phyloP scores from a whole-genome alignment of 2,329 filamentous ascomycete species.

The Cordyceps cicadae region DNA sequence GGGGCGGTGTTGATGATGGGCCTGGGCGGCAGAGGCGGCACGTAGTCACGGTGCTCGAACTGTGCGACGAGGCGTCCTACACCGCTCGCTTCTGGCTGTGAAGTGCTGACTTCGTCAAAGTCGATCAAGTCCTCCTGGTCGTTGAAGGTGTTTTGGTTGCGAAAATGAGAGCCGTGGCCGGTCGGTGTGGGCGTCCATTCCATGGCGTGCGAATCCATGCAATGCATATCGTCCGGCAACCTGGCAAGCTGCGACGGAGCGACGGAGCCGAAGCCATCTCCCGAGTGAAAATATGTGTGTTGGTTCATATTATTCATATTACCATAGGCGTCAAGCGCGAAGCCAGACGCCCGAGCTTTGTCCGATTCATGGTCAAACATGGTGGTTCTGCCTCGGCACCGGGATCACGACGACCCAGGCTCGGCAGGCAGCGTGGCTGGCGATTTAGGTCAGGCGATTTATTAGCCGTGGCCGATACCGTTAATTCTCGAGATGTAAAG shows the following conservation, averaged over 20 bases:
- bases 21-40: conserved; percentile 28
- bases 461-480: conserved; percentile 7
- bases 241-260: not conserved
- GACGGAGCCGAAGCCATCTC: not conserved
- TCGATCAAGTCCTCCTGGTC: conserved; percentile 14
- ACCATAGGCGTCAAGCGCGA: conserved; percentile 1
- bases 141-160: conserved; percentile 8
- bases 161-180: conserved; percentile 20
- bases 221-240: not conserved
- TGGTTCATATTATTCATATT: conserved; percentile 2
- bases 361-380: conserved; percentile 9
- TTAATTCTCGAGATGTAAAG: conserved; percentile 4
- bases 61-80: conserved; percentile 33
- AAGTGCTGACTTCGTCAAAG: conserved; percentile 13
- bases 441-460: not conserved
- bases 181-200: conserved; percentile 29
- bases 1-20: conserved; percentile 21
- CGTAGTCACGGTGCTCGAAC: conserved; percentile 32
- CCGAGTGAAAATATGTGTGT: not conserved
- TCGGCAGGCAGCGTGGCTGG: not conserved
- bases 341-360: conserved; percentile 1
- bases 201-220: conserved; percentile 21
- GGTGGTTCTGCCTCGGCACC: not conserved
- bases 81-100: conserved; percentile 16
- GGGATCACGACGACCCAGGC: not conserved